Evolutionary conservation across 2,329 filamentous ascomycete species (phyloP).

Genomic region (Emergomyces pasteurianus): DNA sequence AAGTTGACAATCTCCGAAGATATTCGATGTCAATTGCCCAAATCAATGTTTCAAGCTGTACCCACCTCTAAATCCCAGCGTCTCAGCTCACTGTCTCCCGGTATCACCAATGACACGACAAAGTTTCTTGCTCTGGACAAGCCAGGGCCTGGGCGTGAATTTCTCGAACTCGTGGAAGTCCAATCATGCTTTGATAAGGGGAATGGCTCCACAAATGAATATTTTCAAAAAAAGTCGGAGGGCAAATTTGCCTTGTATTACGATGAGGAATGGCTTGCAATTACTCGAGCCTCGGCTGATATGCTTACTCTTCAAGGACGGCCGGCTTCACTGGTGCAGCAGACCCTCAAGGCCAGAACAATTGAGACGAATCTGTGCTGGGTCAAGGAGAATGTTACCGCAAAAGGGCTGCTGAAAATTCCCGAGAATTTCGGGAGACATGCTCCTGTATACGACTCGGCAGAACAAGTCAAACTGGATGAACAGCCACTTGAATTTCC

Average conservation of each 20-base stretch:
- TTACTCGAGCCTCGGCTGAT: constrained; percentile 65
- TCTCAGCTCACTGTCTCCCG: constrained; percentile 53
- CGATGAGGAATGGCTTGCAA: constrained; percentile 90
- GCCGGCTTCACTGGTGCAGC: constrained; percentile 42
- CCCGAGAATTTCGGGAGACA: constrained; percentile 59
- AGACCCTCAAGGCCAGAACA: constrained; percentile 34
- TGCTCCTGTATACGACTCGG: constrained; percentile 39
- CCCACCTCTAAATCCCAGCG: constrained; percentile 18
- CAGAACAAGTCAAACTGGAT: constrained; percentile 36
- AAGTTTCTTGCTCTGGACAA: constrained; percentile 88
- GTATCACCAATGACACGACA: constrained; percentile 66
- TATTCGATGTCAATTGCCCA: background rate
- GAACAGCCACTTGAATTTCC: constrained; percentile 65
- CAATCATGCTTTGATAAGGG: constrained; percentile 8
- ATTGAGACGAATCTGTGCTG: constrained; percentile 35
- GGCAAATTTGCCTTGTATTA: constrained; percentile 40
- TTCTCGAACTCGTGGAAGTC: constrained; percentile 65
- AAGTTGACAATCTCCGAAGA: background rate
- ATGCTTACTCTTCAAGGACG: constrained; percentile 42
- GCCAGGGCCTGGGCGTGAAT: constrained; percentile 53
- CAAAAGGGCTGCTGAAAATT: constrained; percentile 49
- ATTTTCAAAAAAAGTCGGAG: constrained; percentile 16
- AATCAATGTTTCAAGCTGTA: background rate
- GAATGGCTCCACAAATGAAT: constrained; percentile 24
- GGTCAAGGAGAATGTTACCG: constrained; percentile 64